These are phyloP conservation scores for Polychaeton citri DNA, from an alignment of 2,329 filamentous ascomycete genomes.

Conservation along the genomic window DNA sequence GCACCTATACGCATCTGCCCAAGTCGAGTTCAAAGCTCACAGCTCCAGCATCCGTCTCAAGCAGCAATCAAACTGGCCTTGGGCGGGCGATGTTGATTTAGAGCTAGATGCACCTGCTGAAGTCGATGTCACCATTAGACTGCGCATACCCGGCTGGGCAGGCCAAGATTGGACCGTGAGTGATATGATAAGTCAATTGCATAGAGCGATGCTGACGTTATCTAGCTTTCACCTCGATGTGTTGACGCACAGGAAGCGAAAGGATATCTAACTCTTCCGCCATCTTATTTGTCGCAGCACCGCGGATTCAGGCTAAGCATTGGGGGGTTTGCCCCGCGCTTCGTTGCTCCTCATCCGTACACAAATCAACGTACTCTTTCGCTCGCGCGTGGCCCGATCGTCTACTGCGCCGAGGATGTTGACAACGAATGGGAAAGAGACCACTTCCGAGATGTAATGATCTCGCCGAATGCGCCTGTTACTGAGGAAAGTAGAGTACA, in stretches of 20 bases:
- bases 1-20: conserved; percentile 43
- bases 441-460: conserved; percentile 37
- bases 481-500: conserved; percentile 9
- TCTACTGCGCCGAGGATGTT: conserved; percentile 48
- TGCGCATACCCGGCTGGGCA: too few relatives aligned
- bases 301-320: conserved; percentile 32
- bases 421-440: conserved; percentile 44
- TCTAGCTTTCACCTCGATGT: conserved; percentile 24
- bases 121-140: too few relatives aligned
- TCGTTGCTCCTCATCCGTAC: conserved; percentile 41
- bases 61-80: conserved; percentile 49
- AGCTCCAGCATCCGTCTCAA: too few relatives aligned
- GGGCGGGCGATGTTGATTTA: conserved; percentile 40
- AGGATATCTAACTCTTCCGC: conserved; percentile 37
- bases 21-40: conserved; percentile 26
- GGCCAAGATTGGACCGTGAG: too few relatives aligned
- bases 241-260: conserved; percentile 23
- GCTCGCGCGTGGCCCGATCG: conserved; percentile 42
- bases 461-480: conserved; percentile 6
- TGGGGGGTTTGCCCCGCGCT: too few relatives aligned
- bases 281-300: conserved; percentile 27
- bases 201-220: too few relatives aligned
- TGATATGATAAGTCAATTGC: too few relatives aligned
- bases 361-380: conserved; percentile 42
- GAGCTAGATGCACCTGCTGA: too few relatives aligned